A percentile compares a stretch with the other conserved stretches of the same genome.
Conservation (phyloP, 352 stramenopile genomes). For the Pythium rishiriense region DNA sequence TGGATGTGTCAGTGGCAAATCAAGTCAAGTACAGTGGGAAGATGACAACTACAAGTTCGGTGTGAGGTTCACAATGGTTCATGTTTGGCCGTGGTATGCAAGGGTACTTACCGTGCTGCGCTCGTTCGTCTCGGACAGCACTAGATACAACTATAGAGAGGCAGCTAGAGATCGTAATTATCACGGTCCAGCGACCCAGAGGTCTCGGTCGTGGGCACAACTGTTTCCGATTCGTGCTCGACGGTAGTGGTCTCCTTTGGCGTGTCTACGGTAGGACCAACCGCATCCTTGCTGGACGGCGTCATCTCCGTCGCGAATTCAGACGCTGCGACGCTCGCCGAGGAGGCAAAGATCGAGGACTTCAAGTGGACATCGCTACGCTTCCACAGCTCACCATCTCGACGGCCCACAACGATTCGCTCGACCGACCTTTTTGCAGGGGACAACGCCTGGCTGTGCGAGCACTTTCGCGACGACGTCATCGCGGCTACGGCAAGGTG, state of each 20-base stretch:
- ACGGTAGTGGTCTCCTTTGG: not conserved
- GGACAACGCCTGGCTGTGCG: not conserved
- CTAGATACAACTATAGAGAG: too few relatives aligned
- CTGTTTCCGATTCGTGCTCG: not conserved
- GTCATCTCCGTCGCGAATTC: not conserved
- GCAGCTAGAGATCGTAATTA: constrained; percentile 11
- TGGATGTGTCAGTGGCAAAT: not conserved
- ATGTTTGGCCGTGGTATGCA: not conserved
- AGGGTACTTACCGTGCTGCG: not conserved
- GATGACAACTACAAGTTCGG: not conserved
- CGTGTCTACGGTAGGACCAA: too few relatives aligned
- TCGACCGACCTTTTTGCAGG: constrained; percentile 11
- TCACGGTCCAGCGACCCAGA: not conserved
- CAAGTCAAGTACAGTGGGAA: not conserved
- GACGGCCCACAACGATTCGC: constrained; percentile 13
- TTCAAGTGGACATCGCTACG: not conserved
- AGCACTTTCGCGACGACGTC: constrained; percentile 2
- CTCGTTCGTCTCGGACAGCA: too few relatives aligned
- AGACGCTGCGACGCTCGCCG: not conserved
- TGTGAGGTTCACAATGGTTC: not conserved
- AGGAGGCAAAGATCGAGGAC: constrained; percentile 14
- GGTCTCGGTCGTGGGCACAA: not conserved
- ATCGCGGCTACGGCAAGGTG: not conserved
- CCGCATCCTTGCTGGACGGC: too few relatives aligned
- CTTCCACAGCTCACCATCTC: constrained; percentile 10